phyloP scores from a whole-genome alignment of 2,329 filamentous ascomycete species.

The Venturia pyrina region DNA sequence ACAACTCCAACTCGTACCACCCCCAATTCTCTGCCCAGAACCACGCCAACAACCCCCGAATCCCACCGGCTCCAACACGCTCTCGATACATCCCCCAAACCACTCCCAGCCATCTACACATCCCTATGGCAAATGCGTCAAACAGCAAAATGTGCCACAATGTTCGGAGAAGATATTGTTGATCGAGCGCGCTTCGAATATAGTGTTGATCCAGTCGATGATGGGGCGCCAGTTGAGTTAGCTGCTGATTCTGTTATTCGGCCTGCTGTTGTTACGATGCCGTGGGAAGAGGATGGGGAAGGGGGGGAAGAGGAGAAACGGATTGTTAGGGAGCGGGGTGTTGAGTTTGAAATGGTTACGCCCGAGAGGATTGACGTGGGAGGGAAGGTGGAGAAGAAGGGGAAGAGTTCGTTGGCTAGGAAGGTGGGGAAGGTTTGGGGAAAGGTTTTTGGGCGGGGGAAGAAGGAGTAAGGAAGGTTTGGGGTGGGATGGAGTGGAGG shows the following conservation, averaged over 20 bases:
- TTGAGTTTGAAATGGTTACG: neutral
- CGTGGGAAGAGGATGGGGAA: neutral
- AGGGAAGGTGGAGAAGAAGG: neutral
- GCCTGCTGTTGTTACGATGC: neutral
- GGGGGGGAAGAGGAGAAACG: neutral
- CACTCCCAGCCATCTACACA: neutral
- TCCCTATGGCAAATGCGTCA: neutral
- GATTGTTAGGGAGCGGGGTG: neutral
- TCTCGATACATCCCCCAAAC: neutral
- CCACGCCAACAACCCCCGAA: neutral
- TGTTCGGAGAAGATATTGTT: neutral
- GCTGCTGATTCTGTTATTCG: neutral
- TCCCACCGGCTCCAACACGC: neutral
- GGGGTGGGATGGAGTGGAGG: too few relatives aligned
- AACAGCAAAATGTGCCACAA: neutral
- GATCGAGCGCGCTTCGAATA: neutral
- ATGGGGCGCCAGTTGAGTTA: neutral
- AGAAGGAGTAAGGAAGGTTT: neutral
- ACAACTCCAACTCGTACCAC: too few relatives aligned
- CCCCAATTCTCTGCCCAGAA: neutral
- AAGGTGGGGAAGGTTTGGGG: neutral
- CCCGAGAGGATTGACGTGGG: neutral
- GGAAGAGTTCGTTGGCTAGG: neutral
- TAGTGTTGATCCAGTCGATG: neutral
- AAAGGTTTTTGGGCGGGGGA: neutral